Evolutionary conservation across 2,329 filamentous ascomycete species (phyloP), one percentile per base, ranked within the genome.

Genomic region (Fusarium sp.): DNA sequence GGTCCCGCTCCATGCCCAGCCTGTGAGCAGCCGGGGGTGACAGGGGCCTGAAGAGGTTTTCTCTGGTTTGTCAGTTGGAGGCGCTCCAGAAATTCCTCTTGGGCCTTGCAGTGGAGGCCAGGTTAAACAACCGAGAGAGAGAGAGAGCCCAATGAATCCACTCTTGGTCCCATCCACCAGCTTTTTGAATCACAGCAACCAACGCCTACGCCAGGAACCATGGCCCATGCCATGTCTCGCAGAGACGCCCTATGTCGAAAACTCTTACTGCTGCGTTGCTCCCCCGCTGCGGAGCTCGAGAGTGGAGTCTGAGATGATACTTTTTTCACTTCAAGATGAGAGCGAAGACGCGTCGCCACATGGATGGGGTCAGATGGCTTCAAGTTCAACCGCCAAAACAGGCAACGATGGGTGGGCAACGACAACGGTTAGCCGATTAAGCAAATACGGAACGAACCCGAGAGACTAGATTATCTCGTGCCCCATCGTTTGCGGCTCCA

Each of bases 1-100:
- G 58, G 68, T 63, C 58, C 65, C 60, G 38, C 69, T 49, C 57
- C 42, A 54, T 56, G 16, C 14, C 25, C 56, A 51, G 40, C 67
- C 64, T 65, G 56, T 69, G 40, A 59, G 34, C 18, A 33, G 31
- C 16, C 13, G 51, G 64, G 64, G 42, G 51, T 71, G 71, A 72
- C 71, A 71, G 49, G 42, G 57, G 58, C 69, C 56, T 46, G 9
- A 42, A 14, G 31, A 49, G 25, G n/a, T 20, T 53, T 33, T 60
- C 25, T 51, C 33, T 29, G 4, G 18, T 46, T 33, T 46, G 33
- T 36, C 42, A 3, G 55, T 58, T 49, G 40, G 42, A 29, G 40
- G 9, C 18, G 40, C 27, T 53, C n/a, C 33, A 56, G 25, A 65
- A 36, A 55, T 33, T 57, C 58, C 58, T 38, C 50, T 56, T 27